phyloP scores from a whole-genome alignment of 139 green algal genomes.

The Limnomonas spitsbergensis region DNA sequence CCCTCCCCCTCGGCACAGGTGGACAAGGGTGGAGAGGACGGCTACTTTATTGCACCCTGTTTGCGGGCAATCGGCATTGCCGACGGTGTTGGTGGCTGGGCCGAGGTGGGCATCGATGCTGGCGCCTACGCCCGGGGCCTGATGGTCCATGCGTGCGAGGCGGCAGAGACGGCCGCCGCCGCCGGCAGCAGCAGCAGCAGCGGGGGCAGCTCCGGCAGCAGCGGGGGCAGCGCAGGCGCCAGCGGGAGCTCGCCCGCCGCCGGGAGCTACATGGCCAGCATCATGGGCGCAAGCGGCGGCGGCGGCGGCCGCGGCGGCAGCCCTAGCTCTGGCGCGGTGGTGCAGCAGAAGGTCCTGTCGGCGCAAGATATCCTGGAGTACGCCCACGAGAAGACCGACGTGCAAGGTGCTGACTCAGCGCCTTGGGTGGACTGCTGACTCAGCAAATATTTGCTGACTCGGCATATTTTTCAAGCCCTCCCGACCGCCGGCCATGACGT shows the following conservation, averaged over 20 bases:
- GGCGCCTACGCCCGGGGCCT: constrained; percentile 77
- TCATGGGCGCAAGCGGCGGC: background rate
- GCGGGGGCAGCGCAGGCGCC: background rate
- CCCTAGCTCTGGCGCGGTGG: background rate
- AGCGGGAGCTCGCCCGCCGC: background rate
- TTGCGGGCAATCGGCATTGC: constrained; percentile 68
- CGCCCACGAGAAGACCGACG: constrained; percentile 22
- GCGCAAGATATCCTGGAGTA: constrained; percentile 22
- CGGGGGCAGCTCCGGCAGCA: background rate
- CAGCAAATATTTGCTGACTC: background rate
- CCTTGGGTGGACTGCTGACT: too few relatives aligned
- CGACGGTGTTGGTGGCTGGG: constrained; percentile 85
- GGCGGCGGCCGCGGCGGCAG: background rate
- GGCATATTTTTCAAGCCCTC: too few relatives aligned
- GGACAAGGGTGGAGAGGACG: constrained; percentile 77
- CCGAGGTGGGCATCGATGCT: constrained; percentile 68
- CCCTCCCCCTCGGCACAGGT: background rate
- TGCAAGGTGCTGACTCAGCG: constrained; percentile 22
- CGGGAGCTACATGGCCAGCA: background rate
- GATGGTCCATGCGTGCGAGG: constrained; percentile 60
- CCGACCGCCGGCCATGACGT: too few relatives aligned
- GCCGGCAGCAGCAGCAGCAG: background rate
- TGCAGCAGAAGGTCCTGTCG: background rate
- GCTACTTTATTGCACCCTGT: constrained; percentile 70
- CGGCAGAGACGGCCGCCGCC: background rate